Percentiles rank a stretch among this genome's conserved stretches.
phyloP scores from a whole-genome alignment of 2,329 filamentous ascomycete species.

The Monosporascus sp. region DNA sequence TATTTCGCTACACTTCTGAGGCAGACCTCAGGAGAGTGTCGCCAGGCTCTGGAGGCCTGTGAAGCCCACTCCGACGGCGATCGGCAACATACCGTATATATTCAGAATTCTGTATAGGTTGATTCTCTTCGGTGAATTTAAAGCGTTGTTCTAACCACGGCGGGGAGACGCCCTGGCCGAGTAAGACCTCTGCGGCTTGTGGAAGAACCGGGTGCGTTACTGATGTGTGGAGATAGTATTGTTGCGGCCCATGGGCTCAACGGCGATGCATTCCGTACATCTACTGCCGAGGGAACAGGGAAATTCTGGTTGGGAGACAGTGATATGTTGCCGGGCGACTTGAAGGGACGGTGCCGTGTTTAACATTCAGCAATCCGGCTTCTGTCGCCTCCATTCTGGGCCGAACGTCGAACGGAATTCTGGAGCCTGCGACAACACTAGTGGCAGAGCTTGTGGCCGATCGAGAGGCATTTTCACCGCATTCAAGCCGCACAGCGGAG shows the following conservation, averaged over 20 bases:
- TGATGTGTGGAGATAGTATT: not conserved
- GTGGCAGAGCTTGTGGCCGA: constrained; percentile 6
- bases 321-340: constrained; percentile 7
- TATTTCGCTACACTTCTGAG: too few species aligned
- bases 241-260: constrained; percentile 8
- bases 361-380: constrained; percentile 8
- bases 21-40: too few species aligned
- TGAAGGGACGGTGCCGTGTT: constrained; percentile 3
- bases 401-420: constrained; percentile 1
- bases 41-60: too few species aligned
- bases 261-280: constrained; percentile 4
- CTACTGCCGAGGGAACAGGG: constrained; percentile 1
- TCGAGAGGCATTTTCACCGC: constrained; percentile 3
- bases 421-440: constrained; percentile 6
- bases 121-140: too few species aligned
- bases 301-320: constrained; percentile 5
- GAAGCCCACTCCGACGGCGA: too few species aligned
- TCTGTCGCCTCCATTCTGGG: constrained; percentile 3
- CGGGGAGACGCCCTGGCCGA: constrained; percentile 1
- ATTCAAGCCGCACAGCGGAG: too few species aligned
- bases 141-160: too few species aligned
- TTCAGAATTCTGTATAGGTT: too few species aligned
- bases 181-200: not conserved
- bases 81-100: too few species aligned
- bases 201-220: too few species aligned